Conservation (phyloP, 805 yeast genomes). For the Dipodascopsis uninucleata region DNA sequence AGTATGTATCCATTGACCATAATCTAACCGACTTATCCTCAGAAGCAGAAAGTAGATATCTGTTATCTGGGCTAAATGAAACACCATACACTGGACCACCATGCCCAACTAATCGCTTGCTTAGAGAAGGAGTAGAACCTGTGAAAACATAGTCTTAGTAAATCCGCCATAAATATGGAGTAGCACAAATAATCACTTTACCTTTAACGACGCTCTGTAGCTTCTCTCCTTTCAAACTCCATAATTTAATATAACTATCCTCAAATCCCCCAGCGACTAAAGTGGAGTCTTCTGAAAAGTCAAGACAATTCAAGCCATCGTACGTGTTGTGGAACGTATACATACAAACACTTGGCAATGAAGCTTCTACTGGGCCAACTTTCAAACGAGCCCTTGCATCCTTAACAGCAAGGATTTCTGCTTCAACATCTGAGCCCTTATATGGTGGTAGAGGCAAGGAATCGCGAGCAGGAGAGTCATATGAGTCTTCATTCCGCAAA, state of each 20-base stretch:
- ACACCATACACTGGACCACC: constrained; percentile 90
- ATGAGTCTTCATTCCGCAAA: constrained; percentile 42
- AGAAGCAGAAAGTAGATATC: constrained; percentile 72
- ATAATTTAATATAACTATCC: constrained; percentile 82
- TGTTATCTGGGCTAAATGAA: constrained; percentile 86
- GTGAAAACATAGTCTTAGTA: constrained; percentile 18
- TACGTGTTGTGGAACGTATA: constrained; percentile 96
- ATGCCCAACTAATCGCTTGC: constrained; percentile 74
- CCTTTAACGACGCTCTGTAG: constrained; percentile 34
- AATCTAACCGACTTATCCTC: constrained; percentile 89
- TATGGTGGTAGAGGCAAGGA: constrained; percentile 80
- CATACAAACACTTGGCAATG: constrained; percentile 94
- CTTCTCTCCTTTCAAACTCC: constrained; percentile 92
- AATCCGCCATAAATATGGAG: no score
- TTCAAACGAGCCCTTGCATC: constrained; percentile 76
- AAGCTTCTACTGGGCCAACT: constrained; percentile 66
- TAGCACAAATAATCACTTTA: no score
- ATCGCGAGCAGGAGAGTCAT: constrained; percentile 65
- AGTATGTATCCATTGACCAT: constrained; percentile 91
- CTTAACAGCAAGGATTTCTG: constrained; percentile 72
- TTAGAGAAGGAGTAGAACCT: constrained; percentile 22
- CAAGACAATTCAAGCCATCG: constrained; percentile 78
- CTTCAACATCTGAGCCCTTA: constrained; percentile 71
- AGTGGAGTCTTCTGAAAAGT: constrained; percentile 82
- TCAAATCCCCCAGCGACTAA: constrained; percentile 92